Evolutionary conservation across 2,329 filamentous ascomycete species (phyloP), one percentile per base, ranked within the genome.

Genomic region (Aphanoascus verrucosus): DNA sequence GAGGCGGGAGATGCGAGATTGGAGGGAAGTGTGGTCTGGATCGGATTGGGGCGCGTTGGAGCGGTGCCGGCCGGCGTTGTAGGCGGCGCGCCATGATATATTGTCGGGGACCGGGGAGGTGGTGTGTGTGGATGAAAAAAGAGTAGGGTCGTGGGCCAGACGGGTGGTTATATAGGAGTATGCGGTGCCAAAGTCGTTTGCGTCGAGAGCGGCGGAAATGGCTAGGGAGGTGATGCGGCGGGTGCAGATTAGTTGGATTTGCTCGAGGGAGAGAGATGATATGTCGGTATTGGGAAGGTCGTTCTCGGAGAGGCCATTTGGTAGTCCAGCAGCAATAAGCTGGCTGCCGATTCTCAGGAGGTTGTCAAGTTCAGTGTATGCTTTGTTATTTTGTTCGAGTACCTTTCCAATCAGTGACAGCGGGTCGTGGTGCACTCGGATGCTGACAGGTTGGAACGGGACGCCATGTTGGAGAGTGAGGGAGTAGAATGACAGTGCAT

Each of bases 111-210:
- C 54, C 15, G 56, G 44, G 4, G 63, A 53, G 37, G 69, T 67
- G 11, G 60, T 59, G 51, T 60, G 53, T 32, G 61, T 55, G 3
- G 66, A 58, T 31, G 66, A 58, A 43, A 65, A 58, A 49, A 66
- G 59, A 64, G 62, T 60, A 28, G 69, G 65, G 48, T 63, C 60
- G 17, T 65, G 67, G 11, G 70, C 65, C 8, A 84, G 71, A 43
- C 79, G 74, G 44, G 79, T 83, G 50, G 82, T 74, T 47, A 84
- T 79, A 63, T 83, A 83, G 5, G 80, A 83, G 64, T 84, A 84
- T 6, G 81, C 81, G 1, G 81, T 84, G 58, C 82, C 80, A 53
- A 75, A 74, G 56, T 74, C 72, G 57, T 72, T 62, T 28, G 67
- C 64, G 43, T 62, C 57, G 3, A 74, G 63, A n/a, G 72, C 72